These are phyloP conservation scores for Pelargonium cotyledonis DNA, from an alignment of 441 rosid genomes.

Conservation along the genomic window DNA sequence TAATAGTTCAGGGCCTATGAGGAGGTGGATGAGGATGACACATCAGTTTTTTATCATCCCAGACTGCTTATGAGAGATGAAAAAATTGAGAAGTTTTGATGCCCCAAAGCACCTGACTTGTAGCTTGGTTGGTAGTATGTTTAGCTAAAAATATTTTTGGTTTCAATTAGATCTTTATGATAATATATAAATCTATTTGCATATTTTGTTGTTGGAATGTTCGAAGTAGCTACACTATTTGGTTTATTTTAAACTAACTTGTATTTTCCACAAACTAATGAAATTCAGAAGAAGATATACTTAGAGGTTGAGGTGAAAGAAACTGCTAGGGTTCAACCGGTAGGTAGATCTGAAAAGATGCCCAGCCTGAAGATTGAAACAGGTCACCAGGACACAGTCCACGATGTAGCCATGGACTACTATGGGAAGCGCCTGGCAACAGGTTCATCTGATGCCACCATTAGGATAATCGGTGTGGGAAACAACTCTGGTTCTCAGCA, in stretches of 20 bases:
- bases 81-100: background rate
- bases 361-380: conserved; percentile 66
- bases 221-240: background rate
- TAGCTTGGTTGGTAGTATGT: background rate
- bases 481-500: conserved; percentile 57
- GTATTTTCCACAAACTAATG: background rate
- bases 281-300: background rate
- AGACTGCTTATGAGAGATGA: background rate
- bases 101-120: background rate
- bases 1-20: background rate
- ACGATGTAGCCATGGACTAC: conserved; percentile 79
- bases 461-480: conserved; percentile 56
- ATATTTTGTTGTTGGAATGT: background rate
- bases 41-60: background rate
- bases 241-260: background rate
- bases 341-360: conserved; percentile 33
- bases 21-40: background rate
- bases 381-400: conserved; percentile 63
- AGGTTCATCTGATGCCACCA: conserved; percentile 60
- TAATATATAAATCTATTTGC: background rate
- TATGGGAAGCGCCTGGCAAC: conserved; percentile 75
- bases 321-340: conserved; percentile 9
- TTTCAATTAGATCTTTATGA: background rate
- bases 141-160: background rate
- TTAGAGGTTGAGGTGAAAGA: background rate